phyloP scores from a whole-genome alignment of 495 filamentous ascomycete genomes.

The Xylaria venustula region DNA sequence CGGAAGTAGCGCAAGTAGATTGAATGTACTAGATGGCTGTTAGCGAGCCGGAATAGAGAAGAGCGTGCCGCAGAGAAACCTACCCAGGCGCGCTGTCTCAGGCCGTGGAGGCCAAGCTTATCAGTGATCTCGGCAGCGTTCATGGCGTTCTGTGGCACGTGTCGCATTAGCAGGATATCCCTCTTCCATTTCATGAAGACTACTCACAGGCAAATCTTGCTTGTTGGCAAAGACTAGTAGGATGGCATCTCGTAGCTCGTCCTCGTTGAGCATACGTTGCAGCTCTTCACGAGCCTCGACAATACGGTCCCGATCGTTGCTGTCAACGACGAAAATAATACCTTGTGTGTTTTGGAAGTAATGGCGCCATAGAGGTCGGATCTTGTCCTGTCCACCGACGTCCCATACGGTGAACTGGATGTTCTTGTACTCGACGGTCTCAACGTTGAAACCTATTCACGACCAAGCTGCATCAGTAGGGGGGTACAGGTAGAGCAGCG shows the following conservation, averaged over 20 bases:
- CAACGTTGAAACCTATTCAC: conserved; percentile 91
- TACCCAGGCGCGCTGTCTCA: conserved; percentile 98
- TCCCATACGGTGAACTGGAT: conserved; percentile 99
- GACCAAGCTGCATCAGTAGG: conserved; percentile 29
- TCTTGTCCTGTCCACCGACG: conserved; percentile 99
- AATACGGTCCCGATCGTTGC: conserved; percentile 99
- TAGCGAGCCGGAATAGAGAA: conserved; percentile 21
- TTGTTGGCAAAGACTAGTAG: conserved; percentile 99
- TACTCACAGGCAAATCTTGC: conserved; percentile 95
- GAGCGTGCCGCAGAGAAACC: conserved; percentile 36
- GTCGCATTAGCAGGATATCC: neutral
- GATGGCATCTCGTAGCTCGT: conserved; percentile 95
- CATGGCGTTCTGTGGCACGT: conserved; percentile 82
- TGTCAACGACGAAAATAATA: conserved; percentile 99
- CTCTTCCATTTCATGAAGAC: neutral
- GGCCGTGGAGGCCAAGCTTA: conserved; percentile 97
- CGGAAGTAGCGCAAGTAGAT: conserved; percentile 98
- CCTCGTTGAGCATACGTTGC: conserved; percentile 99
- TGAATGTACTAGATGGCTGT: conserved; percentile 79
- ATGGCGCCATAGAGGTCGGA: conserved; percentile 98
- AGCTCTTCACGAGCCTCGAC: conserved; percentile 98
- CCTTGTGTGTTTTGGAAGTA: conserved; percentile 99
- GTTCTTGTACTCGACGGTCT: conserved; percentile 99
- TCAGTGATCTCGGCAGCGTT: conserved; percentile 99
- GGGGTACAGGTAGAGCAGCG: conserved; percentile 9